A percentile compares a stretch with the other conserved stretches of the same genome.
Evolutionary conservation across 768 basidiomycete species (phyloP).

Genomic region (Cystobasidium tubakii): DNA sequence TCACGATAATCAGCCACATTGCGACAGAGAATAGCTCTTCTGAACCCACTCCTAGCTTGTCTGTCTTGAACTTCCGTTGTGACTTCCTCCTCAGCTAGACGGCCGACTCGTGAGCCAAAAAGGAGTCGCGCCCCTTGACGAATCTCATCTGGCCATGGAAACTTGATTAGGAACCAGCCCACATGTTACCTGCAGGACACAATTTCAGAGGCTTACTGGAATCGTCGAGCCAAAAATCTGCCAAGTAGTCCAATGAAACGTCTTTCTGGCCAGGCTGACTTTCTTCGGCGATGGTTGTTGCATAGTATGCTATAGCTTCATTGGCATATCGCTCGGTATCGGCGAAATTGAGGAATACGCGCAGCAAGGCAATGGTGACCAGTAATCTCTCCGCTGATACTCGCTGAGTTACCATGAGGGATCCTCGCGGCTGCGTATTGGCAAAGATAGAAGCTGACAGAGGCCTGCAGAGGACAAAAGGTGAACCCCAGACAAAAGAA

Average conservation of each 20-base stretch:
- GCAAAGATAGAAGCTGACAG: neutral
- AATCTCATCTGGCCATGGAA: constrained; percentile 57
- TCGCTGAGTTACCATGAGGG: constrained; percentile 69
- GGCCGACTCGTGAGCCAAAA: constrained; percentile 68
- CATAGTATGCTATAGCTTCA: constrained; percentile 73
- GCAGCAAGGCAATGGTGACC: constrained; percentile 62
- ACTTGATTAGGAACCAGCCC: neutral
- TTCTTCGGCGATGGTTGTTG: constrained; percentile 61
- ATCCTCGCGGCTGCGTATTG: constrained; percentile 49
- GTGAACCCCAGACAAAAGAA: constrained; percentile 29
- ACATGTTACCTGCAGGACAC: neutral
- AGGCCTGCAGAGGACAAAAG: neutral
- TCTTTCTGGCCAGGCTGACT: constrained; percentile 61
- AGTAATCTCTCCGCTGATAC: constrained; percentile 67
- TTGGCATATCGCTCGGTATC: constrained; percentile 65
- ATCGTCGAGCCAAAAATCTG: constrained; percentile 67
- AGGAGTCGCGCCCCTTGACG: constrained; percentile 69
- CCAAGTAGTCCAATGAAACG: constrained; percentile 69
- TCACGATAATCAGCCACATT: neutral
- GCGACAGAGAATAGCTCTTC: no score
- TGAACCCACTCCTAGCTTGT: constrained; percentile 60
- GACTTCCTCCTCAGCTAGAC: constrained; percentile 65
- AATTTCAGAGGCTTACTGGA: constrained; percentile 55
- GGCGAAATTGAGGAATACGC: constrained; percentile 67
- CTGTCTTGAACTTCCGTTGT: constrained; percentile 58